Evolutionary conservation across 1,139 yeast species (phyloP).

Genomic region (Magnusiomyces paraingens): DNA sequence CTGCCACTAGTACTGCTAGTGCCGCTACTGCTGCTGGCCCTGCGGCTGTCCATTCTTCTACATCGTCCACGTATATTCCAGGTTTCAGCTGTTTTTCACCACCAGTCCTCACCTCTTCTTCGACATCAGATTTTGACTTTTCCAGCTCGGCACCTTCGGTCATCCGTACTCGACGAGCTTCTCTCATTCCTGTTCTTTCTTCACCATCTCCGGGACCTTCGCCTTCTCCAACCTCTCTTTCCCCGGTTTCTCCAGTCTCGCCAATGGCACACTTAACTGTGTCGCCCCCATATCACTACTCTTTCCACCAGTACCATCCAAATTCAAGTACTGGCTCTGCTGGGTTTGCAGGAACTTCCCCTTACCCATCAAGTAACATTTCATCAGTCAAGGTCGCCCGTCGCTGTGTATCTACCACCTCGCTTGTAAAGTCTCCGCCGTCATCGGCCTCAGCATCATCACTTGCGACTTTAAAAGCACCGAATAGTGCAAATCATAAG

Average conservation of each 20-base stretch:
- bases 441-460: too few species aligned
- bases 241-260: neutral
- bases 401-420: neutral
- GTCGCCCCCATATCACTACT: neutral
- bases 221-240: neutral
- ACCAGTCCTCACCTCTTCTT: neutral
- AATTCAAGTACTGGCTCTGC: neutral
- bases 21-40: neutral
- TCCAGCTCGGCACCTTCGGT: conserved; percentile 1
- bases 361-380: neutral
- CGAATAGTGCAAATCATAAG: too few species aligned
- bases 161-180: neutral
- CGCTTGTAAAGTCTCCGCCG: neutral
- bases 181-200: neutral
- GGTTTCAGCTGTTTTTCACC: neutral
- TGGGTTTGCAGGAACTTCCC: neutral
- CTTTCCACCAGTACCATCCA: neutral
- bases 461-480: too few species aligned
- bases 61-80: too few species aligned
- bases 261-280: too few species aligned
- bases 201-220: neutral
- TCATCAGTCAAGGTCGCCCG: neutral
- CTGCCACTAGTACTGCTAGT: neutral
- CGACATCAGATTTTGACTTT: conserved; percentile 2
- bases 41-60: too few species aligned